These are phyloP conservation scores for Pyricularia sp. DNA, from an alignment of 2,329 filamentous ascomycete species.

Conservation along the genomic window DNA sequence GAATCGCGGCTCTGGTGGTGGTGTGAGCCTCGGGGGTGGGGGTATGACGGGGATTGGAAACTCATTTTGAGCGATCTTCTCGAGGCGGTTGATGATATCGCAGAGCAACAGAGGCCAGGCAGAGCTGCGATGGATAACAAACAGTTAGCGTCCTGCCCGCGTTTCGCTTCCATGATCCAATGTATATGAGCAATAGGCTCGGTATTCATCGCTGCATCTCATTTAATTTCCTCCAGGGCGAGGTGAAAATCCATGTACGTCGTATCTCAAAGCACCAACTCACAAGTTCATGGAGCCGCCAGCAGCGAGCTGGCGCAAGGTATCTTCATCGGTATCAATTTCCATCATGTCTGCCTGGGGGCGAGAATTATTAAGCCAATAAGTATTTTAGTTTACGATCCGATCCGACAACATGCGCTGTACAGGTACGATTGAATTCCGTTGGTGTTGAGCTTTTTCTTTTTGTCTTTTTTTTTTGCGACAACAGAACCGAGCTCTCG, in stretches of 20 bases:
- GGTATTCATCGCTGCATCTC: neutral
- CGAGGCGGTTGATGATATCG: constrained; percentile 57
- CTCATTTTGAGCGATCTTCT: constrained; percentile 65
- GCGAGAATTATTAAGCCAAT: neutral
- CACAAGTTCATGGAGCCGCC: constrained; percentile 48
- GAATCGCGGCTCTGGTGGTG: constrained; percentile 29
- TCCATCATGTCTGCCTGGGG: constrained; percentile 33
- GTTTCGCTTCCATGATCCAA: neutral
- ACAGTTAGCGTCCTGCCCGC: neutral
- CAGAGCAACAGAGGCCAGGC: constrained; percentile 61
- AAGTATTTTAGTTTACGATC: neutral
- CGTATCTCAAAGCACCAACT: constrained; percentile 16
- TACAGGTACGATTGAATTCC: neutral
- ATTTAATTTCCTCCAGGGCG: too few relatives aligned
- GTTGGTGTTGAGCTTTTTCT: neutral
- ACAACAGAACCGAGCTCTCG: neutral
- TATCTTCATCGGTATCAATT: constrained; percentile 41
- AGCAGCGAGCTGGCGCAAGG: constrained; percentile 36
- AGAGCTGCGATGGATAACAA: constrained; percentile 34
- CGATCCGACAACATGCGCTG: neutral
- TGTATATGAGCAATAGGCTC: neutral
- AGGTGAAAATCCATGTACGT: neutral
- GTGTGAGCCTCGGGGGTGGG: constrained; percentile 28
- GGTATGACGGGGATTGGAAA: constrained; percentile 62
- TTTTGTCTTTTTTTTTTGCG: too few relatives aligned